A percentile compares a stretch with the other conserved stretches of the same genome.
These are phyloP conservation scores for Pythium sukuiense DNA, from an alignment of 352 stramenopile genomes.

Conservation along the genomic window DNA sequence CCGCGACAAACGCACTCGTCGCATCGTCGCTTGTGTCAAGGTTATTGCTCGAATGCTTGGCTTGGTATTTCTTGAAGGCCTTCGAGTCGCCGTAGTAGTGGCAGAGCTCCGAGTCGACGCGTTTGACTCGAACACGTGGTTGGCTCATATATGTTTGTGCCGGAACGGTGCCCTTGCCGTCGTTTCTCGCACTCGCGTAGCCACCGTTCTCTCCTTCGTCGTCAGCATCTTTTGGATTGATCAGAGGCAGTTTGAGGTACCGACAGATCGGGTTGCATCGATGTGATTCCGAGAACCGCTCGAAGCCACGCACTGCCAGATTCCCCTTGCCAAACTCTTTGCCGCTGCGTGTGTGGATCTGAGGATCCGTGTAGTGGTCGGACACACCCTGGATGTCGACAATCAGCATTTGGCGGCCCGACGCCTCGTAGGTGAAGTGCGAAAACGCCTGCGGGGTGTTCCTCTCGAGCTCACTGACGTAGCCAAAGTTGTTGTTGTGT, in stretches of 20 bases:
- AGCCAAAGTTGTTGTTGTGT: slow-evolving; percentile 86
- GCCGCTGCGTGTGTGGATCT: slow-evolving; percentile 86
- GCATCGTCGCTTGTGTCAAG: slow-evolving; percentile 23
- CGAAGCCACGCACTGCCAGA: slow-evolving; percentile 62
- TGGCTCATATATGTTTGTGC: slow-evolving; percentile 74
- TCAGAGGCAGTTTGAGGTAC: slow-evolving; percentile 72
- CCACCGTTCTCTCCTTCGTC: slow-evolving; percentile 2
- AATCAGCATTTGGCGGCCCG: slow-evolving; percentile 89
- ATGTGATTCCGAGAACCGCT: slow-evolving; percentile 73
- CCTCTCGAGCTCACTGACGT: slow-evolving; percentile 75
- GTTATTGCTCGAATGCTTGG: slow-evolving; percentile 38
- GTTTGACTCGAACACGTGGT: slow-evolving; percentile 48
- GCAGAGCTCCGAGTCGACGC: slow-evolving; percentile 63
- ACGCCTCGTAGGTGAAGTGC: slow-evolving; percentile 92
- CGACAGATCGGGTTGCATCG: slow-evolving; percentile 82
- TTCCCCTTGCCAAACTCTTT: slow-evolving; percentile 88
- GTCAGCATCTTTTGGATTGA: slow-evolving; percentile 59
- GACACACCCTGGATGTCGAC: slow-evolving; percentile 95
- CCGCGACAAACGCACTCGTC: slow-evolving; percentile 20
- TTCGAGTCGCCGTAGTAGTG: slow-evolving; percentile 79
- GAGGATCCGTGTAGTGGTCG: slow-evolving; percentile 95
- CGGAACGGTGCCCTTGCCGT: slow-evolving; percentile 63
- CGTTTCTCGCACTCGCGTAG: slow-evolving; percentile 29
- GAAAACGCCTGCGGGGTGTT: slow-evolving; percentile 90
- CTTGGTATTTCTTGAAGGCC: slow-evolving; percentile 63